Percentiles rank a stretch among this genome's conserved stretches.
Evolutionary conservation across 2,329 filamentous ascomycete species (phyloP).

Genomic region (Emergomyces africanus): DNA sequence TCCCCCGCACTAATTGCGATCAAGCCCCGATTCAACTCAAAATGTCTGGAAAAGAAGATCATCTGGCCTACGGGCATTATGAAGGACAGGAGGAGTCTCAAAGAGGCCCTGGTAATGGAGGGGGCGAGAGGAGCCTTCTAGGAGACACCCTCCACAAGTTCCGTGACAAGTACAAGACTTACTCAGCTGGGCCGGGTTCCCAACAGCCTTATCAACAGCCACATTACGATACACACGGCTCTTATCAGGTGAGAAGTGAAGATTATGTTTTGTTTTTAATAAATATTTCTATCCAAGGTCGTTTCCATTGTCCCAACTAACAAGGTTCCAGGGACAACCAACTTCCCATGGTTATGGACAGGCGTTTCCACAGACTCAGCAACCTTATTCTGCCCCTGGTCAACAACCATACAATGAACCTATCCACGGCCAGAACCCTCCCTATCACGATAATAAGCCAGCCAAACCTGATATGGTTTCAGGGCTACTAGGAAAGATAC

Average conservation of each 20-base stretch:
- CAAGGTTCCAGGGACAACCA: constrained; percentile 8
- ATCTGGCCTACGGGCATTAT: constrained; percentile 44
- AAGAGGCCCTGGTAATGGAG: constrained; percentile 16
- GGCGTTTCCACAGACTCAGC: constrained; percentile 1
- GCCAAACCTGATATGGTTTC: constrained; percentile 27
- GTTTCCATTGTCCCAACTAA: neutral
- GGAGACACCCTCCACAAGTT: constrained; percentile 40
- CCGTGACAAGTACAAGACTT: constrained; percentile 25
- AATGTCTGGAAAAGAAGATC: constrained; percentile 36
- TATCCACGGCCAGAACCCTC: constrained; percentile 17
- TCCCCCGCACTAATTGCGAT: neutral
- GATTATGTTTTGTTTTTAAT: too few relatives aligned
- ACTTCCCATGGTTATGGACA: constrained; percentile 8
- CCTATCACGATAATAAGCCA: constrained; percentile 21
- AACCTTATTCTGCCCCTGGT: constrained; percentile 8
- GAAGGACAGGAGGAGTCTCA: constrained; percentile 23
- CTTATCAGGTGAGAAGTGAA: constrained; percentile 2
- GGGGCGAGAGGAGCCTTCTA: constrained; percentile 36
- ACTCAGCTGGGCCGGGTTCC: neutral
- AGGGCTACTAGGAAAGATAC: constrained; percentile 43
- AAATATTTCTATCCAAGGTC: too few relatives aligned
- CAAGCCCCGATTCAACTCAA: neutral
- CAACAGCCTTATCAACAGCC: constrained; percentile 6
- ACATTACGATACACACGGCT: constrained; percentile 4
- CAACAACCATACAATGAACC: constrained; percentile 16